These are phyloP conservation scores for Arthroderma sp. DNA, from an alignment of 2,329 filamentous ascomycete species.

Conservation along the genomic window DNA sequence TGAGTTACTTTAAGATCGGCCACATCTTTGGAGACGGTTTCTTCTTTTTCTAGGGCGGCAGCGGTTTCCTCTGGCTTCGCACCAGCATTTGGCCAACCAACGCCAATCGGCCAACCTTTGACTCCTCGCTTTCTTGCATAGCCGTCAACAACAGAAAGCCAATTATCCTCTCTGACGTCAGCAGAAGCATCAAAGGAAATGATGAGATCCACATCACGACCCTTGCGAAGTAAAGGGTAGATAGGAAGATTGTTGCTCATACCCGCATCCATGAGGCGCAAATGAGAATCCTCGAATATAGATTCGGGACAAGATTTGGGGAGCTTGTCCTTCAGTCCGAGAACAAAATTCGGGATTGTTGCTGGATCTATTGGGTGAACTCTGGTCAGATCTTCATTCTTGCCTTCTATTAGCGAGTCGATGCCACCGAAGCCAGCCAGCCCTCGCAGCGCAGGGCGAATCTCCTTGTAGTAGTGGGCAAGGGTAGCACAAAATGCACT, in stretches of 20 bases:
- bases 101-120: constrained; percentile 85
- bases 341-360: constrained; percentile 75
- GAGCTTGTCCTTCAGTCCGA: constrained; percentile 64
- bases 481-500: constrained; percentile 92
- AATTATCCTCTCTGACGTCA: constrained; percentile 88
- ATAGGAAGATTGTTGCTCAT: constrained; percentile 98
- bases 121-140: constrained; percentile 82
- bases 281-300: constrained; percentile 56
- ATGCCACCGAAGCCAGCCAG: constrained; percentile 63
- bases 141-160: constrained; percentile 86
- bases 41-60: constrained; percentile 53
- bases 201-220: constrained; percentile 75
- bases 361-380: constrained; percentile 92
- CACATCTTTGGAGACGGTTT: constrained; percentile 47
- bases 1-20: constrained; percentile 50
- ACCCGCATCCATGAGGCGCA: constrained; percentile 87
- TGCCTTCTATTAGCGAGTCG: constrained; percentile 69
- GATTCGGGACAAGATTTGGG: constrained; percentile 65
- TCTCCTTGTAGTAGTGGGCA: constrained; percentile 89
- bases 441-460: constrained; percentile 66
- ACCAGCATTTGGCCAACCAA: constrained; percentile 60
- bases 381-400: constrained; percentile 73
- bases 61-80: constrained; percentile 48
- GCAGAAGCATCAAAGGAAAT: constrained; percentile 91
- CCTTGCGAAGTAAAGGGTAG: constrained; percentile 80